A percentile compares a stretch with the other conserved stretches of the same genome.
phyloP scores from a whole-genome alignment of 305 asterid species.

The Solanum hybrid region DNA sequence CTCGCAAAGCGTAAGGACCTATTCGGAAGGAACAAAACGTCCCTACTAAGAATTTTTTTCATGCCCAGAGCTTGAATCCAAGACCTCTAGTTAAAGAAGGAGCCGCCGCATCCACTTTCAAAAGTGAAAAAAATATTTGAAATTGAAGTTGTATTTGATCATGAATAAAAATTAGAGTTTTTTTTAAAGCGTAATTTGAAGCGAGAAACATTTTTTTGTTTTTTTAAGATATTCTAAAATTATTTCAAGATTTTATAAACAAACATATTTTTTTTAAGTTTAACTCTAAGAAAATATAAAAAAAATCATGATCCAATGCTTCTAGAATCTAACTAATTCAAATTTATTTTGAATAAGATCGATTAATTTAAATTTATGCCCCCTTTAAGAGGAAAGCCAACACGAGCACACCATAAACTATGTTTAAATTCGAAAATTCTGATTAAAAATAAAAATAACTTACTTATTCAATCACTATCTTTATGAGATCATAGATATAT shows the following conservation, averaged over 20 bases:
- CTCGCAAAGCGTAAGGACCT: neutral
- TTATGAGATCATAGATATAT: neutral
- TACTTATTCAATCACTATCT: neutral
- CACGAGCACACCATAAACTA: neutral
- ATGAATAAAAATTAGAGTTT: too few species aligned
- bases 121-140: neutral
- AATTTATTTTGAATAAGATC: neutral
- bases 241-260: neutral
- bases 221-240: neutral
- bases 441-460: neutral
- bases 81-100: neutral
- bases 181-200: neutral
- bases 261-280: neutral
- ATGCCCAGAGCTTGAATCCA: fast-evolving
- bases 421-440: neutral
- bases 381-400: neutral
- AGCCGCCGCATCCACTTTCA: neutral
- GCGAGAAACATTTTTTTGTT: too few species aligned
- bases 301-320: neutral
- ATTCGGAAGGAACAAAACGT: too few species aligned
- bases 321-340: neutral
- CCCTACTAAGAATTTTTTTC: too few species aligned
- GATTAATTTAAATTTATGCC: neutral
- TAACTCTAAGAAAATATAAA: neutral
- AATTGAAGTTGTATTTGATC: neutral